Conservation (phyloP, 257 asterid species). For the Solanum chilense region DNA sequence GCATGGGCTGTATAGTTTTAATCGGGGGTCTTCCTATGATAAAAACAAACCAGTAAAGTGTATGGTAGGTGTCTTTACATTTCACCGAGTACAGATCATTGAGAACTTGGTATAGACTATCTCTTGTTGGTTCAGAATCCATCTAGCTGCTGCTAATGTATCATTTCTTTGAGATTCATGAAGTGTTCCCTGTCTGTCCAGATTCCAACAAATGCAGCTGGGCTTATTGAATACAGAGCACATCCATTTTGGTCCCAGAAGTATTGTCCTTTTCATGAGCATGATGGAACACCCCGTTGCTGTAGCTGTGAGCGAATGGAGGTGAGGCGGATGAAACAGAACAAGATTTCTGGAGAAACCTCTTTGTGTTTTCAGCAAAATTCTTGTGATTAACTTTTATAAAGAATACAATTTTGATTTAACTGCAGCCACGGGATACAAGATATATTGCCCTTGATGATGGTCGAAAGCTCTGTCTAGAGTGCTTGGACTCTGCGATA, state of each 20-base stretch:
- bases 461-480: slow-evolving; percentile 89
- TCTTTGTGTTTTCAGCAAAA: not conserved
- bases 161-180: slow-evolving; percentile 8
- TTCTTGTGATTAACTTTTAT: not conserved
- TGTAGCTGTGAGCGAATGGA: slow-evolving; percentile 98
- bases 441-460: slow-evolving; percentile 67
- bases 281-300: slow-evolving; percentile 91
- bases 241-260: slow-evolving; percentile 99
- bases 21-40: not conserved
- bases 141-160: not conserved
- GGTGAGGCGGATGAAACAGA: slow-evolving; percentile 24
- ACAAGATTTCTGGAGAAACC: not conserved
- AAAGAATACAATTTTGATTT: not conserved
- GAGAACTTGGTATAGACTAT: not conserved
- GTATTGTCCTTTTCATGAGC: slow-evolving; percentile 96
- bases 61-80: not conserved
- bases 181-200: slow-evolving; percentile 17
- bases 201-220: slow-evolving; percentile 91
- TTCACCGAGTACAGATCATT: not conserved
- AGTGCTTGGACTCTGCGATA: slow-evolving; percentile 83
- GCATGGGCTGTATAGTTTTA: not conserved
- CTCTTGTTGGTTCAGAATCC: not conserved
- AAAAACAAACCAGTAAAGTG: not conserved
- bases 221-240: slow-evolving; percentile 88
- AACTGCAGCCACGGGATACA: slow-evolving; percentile 53